Conservation (phyloP, 371 early-diverging fungal species). For the Mortierella sp. region DNA sequence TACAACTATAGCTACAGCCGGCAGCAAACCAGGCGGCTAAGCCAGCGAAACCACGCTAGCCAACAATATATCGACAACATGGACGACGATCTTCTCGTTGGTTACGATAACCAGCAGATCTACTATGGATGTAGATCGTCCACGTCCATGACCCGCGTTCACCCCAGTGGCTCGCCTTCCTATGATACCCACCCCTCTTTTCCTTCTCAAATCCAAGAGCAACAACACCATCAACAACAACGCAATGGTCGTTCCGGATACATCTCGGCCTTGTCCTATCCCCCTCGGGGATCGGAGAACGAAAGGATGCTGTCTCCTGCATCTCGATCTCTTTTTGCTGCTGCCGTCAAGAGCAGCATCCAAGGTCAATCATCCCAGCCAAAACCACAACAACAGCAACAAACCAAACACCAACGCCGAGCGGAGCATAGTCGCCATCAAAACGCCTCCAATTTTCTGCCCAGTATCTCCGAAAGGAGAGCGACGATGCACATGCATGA, state of each 20-base stretch:
- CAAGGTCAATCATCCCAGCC: not conserved
- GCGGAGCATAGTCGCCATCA: slow-evolving; percentile 9
- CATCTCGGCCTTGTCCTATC: slow-evolving; percentile 14
- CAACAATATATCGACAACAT: slow-evolving; percentile 25
- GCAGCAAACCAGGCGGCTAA: slow-evolving; percentile 31
- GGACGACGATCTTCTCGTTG: slow-evolving; percentile 45
- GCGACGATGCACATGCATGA: slow-evolving; percentile 23
- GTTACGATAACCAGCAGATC: slow-evolving; percentile 34
- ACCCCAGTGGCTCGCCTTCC: slow-evolving; percentile 34
- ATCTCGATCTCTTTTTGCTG: slow-evolving; percentile 25
- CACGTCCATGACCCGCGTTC: slow-evolving; percentile 42
- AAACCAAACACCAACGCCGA: slow-evolving; percentile 12
- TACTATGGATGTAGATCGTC: slow-evolving; percentile 31
- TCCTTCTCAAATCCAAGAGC: slow-evolving; percentile 27
- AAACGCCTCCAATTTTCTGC: slow-evolving; percentile 13
- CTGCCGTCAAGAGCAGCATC: slow-evolving; percentile 18
- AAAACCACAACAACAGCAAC: not conserved
- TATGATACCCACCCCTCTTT: slow-evolving; percentile 11
- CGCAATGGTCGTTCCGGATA: slow-evolving; percentile 11
- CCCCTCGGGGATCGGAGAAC: slow-evolving; percentile 27
- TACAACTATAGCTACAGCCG: slow-evolving; percentile 27
- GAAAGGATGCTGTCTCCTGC: slow-evolving; percentile 29
- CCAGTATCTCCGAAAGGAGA: slow-evolving; percentile 37
- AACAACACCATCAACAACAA: slow-evolving; percentile 12
- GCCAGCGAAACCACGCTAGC: slow-evolving; percentile 24